phyloP scores from a whole-genome alignment of 208 protist species.

The Trypanosoma platydactyli region DNA sequence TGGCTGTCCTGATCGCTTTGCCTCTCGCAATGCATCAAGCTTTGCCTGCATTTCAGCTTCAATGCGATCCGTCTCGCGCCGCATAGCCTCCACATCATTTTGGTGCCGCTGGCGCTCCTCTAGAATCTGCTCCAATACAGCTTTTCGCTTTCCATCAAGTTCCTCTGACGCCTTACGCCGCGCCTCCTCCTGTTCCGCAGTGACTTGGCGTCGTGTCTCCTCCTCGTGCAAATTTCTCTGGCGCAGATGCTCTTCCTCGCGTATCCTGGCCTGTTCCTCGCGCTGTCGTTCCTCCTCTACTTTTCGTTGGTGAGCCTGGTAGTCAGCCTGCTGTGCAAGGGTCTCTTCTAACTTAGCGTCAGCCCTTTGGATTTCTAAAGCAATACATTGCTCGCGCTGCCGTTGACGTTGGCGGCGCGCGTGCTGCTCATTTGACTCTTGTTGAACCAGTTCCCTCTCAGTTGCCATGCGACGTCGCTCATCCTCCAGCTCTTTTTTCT shows the following conservation, averaged over 20 bases:
- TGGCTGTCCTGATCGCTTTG: slow-evolving; percentile 66
- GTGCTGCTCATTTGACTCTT: slow-evolving; percentile 42
- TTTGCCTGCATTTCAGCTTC: slow-evolving; percentile 88
- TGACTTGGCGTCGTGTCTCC: slow-evolving; percentile 35
- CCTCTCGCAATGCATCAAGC: slow-evolving; percentile 79
- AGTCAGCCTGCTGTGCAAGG: slow-evolving; percentile 45
- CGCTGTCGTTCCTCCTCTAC: slow-evolving; percentile 34
- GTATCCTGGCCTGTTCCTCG: slow-evolving; percentile 42
- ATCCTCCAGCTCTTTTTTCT: slow-evolving; percentile 65
- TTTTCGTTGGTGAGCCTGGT: slow-evolving; percentile 43
- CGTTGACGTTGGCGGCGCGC: slow-evolving; percentile 45
- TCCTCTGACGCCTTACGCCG: slow-evolving; percentile 54
- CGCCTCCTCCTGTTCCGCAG: slow-evolving; percentile 47
- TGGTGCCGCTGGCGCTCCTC: slow-evolving; percentile 63
- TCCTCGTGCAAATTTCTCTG: slow-evolving; percentile 41
- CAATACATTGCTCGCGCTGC: slow-evolving; percentile 62
- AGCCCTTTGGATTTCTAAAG: slow-evolving; percentile 55
- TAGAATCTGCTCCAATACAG: slow-evolving; percentile 64
- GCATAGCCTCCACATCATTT: slow-evolving; percentile 76
- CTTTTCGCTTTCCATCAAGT: slow-evolving; percentile 56
- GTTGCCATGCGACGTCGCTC: slow-evolving; percentile 60
- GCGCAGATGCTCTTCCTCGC: slow-evolving; percentile 43
- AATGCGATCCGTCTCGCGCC: slow-evolving; percentile 81
- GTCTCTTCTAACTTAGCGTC: slow-evolving; percentile 66
- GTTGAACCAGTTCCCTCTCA: slow-evolving; percentile 46